Percentiles rank a stretch among this genome's conserved stretches.
Evolutionary conservation across 1,284 basidiomycete genomes (phyloP).

Genomic region (Wallemia ichthyophaga): DNA sequence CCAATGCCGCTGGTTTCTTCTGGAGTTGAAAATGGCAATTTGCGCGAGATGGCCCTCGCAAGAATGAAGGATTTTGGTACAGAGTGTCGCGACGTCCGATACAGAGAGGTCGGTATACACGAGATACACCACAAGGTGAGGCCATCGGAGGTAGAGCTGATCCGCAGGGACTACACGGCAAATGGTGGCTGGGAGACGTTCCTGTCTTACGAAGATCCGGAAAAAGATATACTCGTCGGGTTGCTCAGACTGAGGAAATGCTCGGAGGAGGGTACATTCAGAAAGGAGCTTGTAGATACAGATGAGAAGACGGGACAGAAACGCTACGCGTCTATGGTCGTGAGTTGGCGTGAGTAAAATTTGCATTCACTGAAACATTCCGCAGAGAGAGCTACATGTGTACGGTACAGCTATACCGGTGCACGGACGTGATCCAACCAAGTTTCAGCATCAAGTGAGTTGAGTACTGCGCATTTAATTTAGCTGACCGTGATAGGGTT

Average conservation of each 20-base stretch:
- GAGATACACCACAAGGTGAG: conserved; percentile 96
- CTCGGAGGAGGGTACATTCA: conserved; percentile 80
- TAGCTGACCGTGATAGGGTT: conserved; percentile 30
- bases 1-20: conserved; percentile 79
- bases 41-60: conserved; percentile 80
- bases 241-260: conserved; percentile 77
- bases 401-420: conserved; percentile 95
- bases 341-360: neutral
- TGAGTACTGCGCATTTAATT: conserved; percentile 3
- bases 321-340: conserved; percentile 17
- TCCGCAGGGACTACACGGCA: conserved; percentile 81
- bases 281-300: conserved; percentile 54
- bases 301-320: conserved; percentile 56
- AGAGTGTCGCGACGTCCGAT: conserved; percentile 87
- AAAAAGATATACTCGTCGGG: conserved; percentile 83
- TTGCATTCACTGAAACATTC: neutral
- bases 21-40: conserved; percentile 93
- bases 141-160: conserved; percentile 85
- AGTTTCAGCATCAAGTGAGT: conserved; percentile 71
- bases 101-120: conserved; percentile 91
- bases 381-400: conserved; percentile 28
- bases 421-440: conserved; percentile 85
- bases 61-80: conserved; percentile 98
- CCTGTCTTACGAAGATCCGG: conserved; percentile 92
- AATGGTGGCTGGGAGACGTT: conserved; percentile 99